Conservation (phyloP, 768 basidiomycete species). For the Amanita jacksonii region DNA sequence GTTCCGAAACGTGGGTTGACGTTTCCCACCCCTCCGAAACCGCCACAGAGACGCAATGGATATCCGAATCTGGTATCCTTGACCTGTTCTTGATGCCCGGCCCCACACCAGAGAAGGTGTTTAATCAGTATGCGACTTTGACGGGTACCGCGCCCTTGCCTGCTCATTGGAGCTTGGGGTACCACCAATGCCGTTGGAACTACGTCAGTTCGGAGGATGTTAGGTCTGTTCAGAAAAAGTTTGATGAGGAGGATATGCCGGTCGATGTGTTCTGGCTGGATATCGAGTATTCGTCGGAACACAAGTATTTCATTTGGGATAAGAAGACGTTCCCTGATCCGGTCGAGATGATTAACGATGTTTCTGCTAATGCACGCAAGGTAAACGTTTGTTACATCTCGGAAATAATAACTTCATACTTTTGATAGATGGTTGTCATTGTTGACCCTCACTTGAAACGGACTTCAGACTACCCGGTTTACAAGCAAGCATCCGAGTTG, state of each 20-base stretch:
- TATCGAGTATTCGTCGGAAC: constrained; percentile 89
- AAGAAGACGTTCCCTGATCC: constrained; percentile 89
- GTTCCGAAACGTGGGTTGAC: constrained; percentile 93
- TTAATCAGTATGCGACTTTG: constrained; percentile 75
- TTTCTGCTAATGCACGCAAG: constrained; percentile 80
- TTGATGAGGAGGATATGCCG: constrained; percentile 93
- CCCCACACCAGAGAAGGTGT: constrained; percentile 72
- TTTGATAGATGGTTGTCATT: constrained; percentile 87
- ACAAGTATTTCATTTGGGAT: constrained; percentile 98
- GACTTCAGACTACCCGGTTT: constrained; percentile 67
- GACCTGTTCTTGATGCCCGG: constrained; percentile 93
- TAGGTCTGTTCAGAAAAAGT: constrained; percentile 70
- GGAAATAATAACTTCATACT: constrained; percentile 4
- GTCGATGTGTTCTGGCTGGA: constrained; percentile 97
- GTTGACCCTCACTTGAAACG: constrained; percentile 96
- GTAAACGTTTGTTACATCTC: constrained; percentile 26
- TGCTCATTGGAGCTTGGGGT: constrained; percentile 82
- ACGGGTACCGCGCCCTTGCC: constrained; percentile 88
- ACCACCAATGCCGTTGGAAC: constrained; percentile 99
- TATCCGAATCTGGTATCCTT: constrained; percentile 94
- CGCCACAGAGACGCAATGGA: constrained; percentile 90
- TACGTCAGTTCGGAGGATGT: constrained; percentile 89
- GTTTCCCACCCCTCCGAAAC: constrained; percentile 57
- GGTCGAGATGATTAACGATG: constrained; percentile 84
- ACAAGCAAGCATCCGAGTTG: constrained; percentile 75